Conservation (phyloP, 768 basidiomycete genomes). For the Tephrocybe sp. region DNA sequence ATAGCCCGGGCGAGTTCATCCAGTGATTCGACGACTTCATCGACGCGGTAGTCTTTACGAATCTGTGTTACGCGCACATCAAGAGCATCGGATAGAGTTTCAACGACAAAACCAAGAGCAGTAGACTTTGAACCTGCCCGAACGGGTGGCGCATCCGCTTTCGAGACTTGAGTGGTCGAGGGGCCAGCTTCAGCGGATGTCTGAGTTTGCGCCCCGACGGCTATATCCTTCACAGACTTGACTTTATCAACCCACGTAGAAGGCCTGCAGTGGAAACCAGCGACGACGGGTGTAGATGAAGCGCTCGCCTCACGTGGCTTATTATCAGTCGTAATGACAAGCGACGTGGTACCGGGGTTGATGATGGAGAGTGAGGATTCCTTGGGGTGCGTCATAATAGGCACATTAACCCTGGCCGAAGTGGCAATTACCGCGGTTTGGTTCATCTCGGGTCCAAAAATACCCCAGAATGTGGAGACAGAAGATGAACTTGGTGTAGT, state of each 20-base stretch:
- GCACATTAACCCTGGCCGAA: slow-evolving; percentile 27
- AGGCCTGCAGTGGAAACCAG: slow-evolving; percentile 12
- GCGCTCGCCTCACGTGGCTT: slow-evolving; percentile 16
- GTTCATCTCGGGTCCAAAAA: slow-evolving; percentile 38
- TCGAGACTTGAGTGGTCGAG: slow-evolving; percentile 26
- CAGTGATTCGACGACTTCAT: slow-evolving; percentile 56
- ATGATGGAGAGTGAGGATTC: slow-evolving; percentile 53
- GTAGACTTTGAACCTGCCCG: slow-evolving; percentile 22
- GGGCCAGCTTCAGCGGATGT: slow-evolving; percentile 27
- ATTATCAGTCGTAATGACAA: slow-evolving; percentile 28
- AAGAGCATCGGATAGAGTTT: slow-evolving; percentile 47
- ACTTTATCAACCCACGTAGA: slow-evolving; percentile 24
- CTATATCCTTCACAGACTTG: slow-evolving; percentile 31
- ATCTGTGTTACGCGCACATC: slow-evolving; percentile 45
- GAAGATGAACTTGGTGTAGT: slow-evolving; percentile 30
- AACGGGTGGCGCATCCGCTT: slow-evolving; percentile 11
- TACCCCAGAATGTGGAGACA: slow-evolving; percentile 35
- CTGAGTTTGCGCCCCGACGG: slow-evolving; percentile 32
- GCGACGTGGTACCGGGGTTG: slow-evolving; percentile 44
- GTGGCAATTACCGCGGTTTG: slow-evolving; percentile 31
- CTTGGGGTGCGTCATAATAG: slow-evolving; percentile 39
- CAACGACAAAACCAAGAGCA: slow-evolving; percentile 37
- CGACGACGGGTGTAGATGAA: slow-evolving; percentile 5
- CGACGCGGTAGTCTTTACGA: slow-evolving; percentile 41
- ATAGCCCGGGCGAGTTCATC: slow-evolving; percentile 55